A percentile compares a stretch with the other conserved stretches of the same genome.
Conservation (phyloP, 352 stramenopile species). For the Peronospora farinosa region DNA sequence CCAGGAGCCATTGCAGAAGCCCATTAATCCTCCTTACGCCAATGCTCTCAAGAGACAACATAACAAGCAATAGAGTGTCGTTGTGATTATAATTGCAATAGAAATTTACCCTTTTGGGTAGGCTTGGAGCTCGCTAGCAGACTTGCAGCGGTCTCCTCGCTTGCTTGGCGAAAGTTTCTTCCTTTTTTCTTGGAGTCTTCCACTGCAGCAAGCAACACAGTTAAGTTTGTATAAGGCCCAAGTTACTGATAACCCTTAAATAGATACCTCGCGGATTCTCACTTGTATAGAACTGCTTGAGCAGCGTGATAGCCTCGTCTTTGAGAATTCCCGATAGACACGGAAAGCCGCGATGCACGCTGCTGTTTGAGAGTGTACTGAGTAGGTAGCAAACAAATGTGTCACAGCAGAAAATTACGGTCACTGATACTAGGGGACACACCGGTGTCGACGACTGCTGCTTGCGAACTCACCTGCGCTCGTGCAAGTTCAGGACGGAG, state of each 20-base stretch:
- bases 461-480: slow-evolving; percentile 33
- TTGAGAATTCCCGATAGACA: slow-evolving; percentile 72
- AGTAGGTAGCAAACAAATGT: not conserved
- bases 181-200: slow-evolving; percentile 74
- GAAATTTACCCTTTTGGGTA: slow-evolving; percentile 7
- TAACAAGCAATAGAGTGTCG: slow-evolving; percentile 19
- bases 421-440: not conserved
- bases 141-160: slow-evolving; percentile 1
- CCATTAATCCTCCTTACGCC: slow-evolving; percentile 84
- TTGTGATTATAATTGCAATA: slow-evolving; percentile 4
- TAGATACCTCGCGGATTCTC: slow-evolving; percentile 79
- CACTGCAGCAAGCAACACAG: slow-evolving; percentile 25
- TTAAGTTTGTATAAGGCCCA: not conserved
- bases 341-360: slow-evolving; percentile 51
- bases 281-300: slow-evolving; percentile 86
- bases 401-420: not conserved
- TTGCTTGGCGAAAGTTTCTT: slow-evolving; percentile 36
- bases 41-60: slow-evolving; percentile 56
- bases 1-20: slow-evolving; percentile 74
- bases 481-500: slow-evolving; percentile 83
- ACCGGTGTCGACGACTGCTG: not conserved
- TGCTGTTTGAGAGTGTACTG: slow-evolving; percentile 40
- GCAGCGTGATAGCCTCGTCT: slow-evolving; percentile 72
- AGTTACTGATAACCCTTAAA: not conserved
- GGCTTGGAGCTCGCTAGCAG: slow-evolving; percentile 3